Conservation (phyloP, 306 rosid genomes). For the Casuarina glauca region DNA sequence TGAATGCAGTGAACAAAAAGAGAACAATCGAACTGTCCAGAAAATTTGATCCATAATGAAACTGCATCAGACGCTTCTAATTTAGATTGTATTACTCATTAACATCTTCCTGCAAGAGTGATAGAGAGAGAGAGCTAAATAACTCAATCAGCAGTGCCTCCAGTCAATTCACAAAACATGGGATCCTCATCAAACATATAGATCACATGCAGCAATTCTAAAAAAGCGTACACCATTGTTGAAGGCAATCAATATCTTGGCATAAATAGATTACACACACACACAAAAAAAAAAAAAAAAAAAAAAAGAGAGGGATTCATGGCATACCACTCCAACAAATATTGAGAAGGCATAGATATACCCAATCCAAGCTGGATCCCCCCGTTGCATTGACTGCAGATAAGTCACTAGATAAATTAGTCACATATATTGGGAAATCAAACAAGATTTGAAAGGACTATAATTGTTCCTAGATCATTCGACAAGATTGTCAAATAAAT, state of each 20-base stretch:
- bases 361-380: conserved; percentile 54
- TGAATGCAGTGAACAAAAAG: not conserved
- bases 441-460: not conserved
- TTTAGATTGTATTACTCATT: not conserved
- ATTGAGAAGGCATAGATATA: conserved; percentile 57
- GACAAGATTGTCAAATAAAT: not conserved
- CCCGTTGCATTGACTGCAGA: conserved; percentile 65
- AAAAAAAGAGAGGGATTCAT: not conserved
- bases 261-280: not conserved
- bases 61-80: not conserved
- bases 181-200: not conserved
- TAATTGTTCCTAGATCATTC: not conserved
- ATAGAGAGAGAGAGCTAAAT: not conserved
- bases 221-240: not conserved
- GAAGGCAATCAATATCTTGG: not conserved
- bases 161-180: not conserved
- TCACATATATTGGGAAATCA: no score
- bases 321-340: conserved; percentile 59
- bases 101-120: not conserved
- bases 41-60: not conserved
- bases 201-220: not conserved
- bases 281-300: not conserved
- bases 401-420: not conserved
- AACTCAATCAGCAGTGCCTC: not conserved
- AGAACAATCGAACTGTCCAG: not conserved